These are phyloP conservation scores for Sisymbrium altissimum DNA, from an alignment of 345 rosid genomes.

Conservation along the genomic window DNA sequence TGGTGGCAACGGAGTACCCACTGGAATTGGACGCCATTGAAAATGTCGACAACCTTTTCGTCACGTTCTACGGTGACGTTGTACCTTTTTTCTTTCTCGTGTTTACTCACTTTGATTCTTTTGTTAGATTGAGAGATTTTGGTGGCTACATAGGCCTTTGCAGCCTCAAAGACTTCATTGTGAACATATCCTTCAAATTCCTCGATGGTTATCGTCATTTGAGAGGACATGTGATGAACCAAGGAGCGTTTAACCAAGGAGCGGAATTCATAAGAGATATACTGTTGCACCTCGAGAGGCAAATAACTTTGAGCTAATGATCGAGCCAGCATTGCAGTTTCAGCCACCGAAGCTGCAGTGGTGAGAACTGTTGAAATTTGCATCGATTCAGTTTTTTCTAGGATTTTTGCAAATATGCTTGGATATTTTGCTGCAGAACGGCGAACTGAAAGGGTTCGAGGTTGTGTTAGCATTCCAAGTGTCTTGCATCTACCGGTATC, in stretches of 20 bases:
- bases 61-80: constrained; percentile 42
- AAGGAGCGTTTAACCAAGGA: constrained; percentile 22
- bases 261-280: constrained; percentile 16
- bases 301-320: constrained; percentile 41
- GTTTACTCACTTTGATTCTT: constrained; percentile 49
- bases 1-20: constrained; percentile 48
- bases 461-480: background rate
- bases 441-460: background rate
- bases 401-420: background rate
- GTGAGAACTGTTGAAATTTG: constrained; percentile 31
- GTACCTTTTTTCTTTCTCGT: constrained; percentile 48
- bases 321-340: constrained; percentile 44
- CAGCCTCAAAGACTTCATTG: constrained; percentile 53
- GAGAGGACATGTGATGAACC: constrained; percentile 38
- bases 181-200: constrained; percentile 42
- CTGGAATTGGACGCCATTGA: constrained; percentile 42
- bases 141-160: constrained; percentile 42
- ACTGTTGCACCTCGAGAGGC: constrained; percentile 37
- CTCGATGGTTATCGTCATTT: constrained; percentile 45
- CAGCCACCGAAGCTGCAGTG: constrained; percentile 54
- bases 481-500: background rate
- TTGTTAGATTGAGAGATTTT: constrained; percentile 35
- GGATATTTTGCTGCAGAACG: background rate
- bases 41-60: constrained; percentile 49
- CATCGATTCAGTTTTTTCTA: background rate